These are phyloP conservation scores for Malus fusca DNA, from an alignment of 306 rosid species.

Conservation along the genomic window DNA sequence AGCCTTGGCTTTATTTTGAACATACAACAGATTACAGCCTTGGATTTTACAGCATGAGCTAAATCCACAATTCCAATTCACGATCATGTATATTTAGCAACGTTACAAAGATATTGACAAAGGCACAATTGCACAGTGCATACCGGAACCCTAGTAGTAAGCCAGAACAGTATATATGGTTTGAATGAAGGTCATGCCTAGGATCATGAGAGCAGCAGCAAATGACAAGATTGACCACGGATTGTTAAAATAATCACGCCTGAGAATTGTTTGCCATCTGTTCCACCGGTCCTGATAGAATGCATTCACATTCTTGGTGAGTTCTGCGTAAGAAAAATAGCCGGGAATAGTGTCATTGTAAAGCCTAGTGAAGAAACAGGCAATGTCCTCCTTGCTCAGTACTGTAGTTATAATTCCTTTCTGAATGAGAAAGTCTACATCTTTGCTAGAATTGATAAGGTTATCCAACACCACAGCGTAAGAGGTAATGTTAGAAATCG, in stretches of 20 bases:
- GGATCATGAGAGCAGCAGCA: not conserved
- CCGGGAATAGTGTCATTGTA: not conserved
- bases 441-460: not conserved
- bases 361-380: not conserved
- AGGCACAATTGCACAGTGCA: not conserved
- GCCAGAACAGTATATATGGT: not conserved
- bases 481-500: not conserved
- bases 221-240: not conserved
- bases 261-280: not conserved
- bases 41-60: not conserved
- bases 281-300: not conserved
- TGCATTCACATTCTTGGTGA: not conserved
- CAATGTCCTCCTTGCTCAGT: not conserved
- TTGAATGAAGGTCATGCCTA: not conserved
- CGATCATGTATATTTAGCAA: not conserved
- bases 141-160: not conserved
- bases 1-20: not conserved
- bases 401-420: not conserved
- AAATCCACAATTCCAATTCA: not conserved
- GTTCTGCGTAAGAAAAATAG: not conserved
- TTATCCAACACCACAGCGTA: not conserved
- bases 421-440: not conserved
- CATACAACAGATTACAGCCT: not conserved
- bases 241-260: not conserved
- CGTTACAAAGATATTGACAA: not conserved